Conservation (phyloP, 1,284 basidiomycete species). For the Papiliotrema flavescens region DNA sequence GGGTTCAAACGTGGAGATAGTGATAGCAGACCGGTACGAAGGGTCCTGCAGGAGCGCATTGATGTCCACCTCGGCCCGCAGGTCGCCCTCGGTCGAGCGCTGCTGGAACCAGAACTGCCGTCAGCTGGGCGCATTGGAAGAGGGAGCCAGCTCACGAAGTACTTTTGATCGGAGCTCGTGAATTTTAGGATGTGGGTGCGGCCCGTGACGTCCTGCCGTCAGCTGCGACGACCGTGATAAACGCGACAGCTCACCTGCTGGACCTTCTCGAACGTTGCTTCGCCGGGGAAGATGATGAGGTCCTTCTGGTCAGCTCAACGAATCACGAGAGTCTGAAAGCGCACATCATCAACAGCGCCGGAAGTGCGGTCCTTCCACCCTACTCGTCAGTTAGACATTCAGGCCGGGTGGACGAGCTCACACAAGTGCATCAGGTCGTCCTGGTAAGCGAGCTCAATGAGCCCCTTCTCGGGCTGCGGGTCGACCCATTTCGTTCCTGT, state of each 20-base stretch:
- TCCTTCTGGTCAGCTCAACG: conserved; percentile 25
- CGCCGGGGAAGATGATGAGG: conserved; percentile 48
- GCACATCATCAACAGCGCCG: conserved; percentile 36
- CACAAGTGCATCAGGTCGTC: conserved; percentile 44
- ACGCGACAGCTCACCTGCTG: conserved; percentile 23
- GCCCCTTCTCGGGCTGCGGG: conserved; percentile 43
- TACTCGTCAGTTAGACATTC: conserved; percentile 3
- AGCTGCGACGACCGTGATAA: not conserved
- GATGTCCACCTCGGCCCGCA: conserved; percentile 38
- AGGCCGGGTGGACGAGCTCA: conserved; percentile 14
- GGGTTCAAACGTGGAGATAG: not conserved
- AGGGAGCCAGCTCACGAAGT: conserved; percentile 39
- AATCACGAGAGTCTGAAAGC: conserved; percentile 2
- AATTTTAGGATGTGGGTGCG: conserved; percentile 47
- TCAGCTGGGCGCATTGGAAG: not conserved
- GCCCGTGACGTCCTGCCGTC: conserved; percentile 33
- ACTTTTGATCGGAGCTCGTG: conserved; percentile 41
- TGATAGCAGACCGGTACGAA: conserved; percentile 28
- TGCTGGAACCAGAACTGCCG: conserved; percentile 48
- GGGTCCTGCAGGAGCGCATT: conserved; percentile 42
- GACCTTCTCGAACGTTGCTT: conserved; percentile 45
- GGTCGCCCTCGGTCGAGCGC: conserved; percentile 25
- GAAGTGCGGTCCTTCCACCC: conserved; percentile 41
- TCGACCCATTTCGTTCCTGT: conserved; percentile 43
- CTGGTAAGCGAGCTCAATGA: conserved; percentile 37